phyloP scores from a whole-genome alignment of 1,284 basidiomycete species.

The Puccinia novopanici region DNA sequence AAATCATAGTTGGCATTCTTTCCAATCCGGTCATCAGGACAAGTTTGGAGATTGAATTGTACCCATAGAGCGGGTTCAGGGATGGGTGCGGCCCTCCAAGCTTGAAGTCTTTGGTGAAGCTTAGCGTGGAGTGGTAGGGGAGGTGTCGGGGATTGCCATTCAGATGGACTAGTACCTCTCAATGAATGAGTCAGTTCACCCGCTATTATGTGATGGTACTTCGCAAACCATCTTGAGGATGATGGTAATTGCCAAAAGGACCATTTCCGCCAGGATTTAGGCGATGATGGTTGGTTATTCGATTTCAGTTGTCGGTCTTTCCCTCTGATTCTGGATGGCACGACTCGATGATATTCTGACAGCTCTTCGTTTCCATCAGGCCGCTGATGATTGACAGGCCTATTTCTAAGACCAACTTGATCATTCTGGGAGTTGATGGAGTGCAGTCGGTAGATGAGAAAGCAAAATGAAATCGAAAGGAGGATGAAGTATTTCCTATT shows the following conservation, averaged over 20 bases:
- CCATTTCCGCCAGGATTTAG: background rate
- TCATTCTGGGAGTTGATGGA: background rate
- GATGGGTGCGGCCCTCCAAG: conserved; percentile 60
- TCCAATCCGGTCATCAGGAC: conserved; percentile 49
- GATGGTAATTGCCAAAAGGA: conserved; percentile 8
- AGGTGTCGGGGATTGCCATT: conserved; percentile 54
- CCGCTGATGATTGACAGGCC: background rate
- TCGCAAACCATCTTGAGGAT: conserved; percentile 26
- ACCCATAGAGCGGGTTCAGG: conserved; percentile 56
- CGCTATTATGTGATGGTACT: background rate
- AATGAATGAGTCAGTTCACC: background rate
- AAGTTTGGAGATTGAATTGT: conserved; percentile 53
- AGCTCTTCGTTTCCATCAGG: background rate
- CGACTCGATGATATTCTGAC: background rate
- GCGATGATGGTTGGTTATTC: background rate
- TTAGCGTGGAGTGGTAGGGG: conserved; percentile 60
- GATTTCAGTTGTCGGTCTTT: background rate
- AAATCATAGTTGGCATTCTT: conserved; percentile 43
- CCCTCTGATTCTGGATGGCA: background rate
- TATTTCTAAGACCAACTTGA: background rate
- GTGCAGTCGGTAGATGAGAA: conserved; percentile 5
- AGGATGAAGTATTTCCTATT: conserved; percentile 32
- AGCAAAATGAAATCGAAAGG: conserved; percentile 17
- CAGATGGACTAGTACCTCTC: background rate
- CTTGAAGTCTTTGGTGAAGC: conserved; percentile 59